These are phyloP conservation scores for Fusarium tjaetaba DNA, from an alignment of 2,329 filamentous ascomycete species.

Conservation along the genomic window DNA sequence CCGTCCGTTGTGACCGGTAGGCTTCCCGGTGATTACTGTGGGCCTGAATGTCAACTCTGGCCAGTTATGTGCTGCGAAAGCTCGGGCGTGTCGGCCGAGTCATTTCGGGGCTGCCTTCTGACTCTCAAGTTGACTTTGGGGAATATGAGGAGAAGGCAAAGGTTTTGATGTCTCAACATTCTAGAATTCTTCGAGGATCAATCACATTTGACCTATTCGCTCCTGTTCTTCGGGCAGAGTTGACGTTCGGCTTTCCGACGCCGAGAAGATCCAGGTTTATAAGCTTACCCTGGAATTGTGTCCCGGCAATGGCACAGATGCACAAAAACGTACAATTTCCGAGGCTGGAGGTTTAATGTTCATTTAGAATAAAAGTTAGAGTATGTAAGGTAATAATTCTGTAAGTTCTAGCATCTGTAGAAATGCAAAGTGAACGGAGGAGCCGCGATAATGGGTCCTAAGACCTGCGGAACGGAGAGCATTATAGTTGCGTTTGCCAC, in stretches of 20 bases:
- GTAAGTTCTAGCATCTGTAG: too few relatives aligned
- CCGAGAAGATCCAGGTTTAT: too few relatives aligned
- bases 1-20: slow-evolving; percentile 9
- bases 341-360: not conserved
- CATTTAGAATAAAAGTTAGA: too few relatives aligned
- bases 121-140: fast-evolving
- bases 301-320: not conserved
- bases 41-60: fast-evolving
- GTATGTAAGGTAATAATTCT: fast-evolving
- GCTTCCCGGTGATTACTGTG: not conserved
- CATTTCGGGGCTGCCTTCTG: not conserved
- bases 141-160: not conserved
- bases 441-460: fast-evolving
- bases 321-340: fast-evolving
- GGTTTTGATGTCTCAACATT: not conserved
- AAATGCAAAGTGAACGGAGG: too few relatives aligned
- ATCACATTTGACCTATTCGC: not conserved
- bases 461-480: too few relatives aligned
- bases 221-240: not conserved
- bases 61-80: not conserved
- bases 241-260: not conserved
- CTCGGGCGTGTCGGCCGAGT: slow-evolving; percentile 2
- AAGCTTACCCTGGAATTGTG: not conserved
- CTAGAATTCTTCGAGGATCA: not conserved
- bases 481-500: too few relatives aligned